Evolutionary conservation across 2,329 filamentous ascomycete species (phyloP).

Genomic region (Epichloe scottii): DNA sequence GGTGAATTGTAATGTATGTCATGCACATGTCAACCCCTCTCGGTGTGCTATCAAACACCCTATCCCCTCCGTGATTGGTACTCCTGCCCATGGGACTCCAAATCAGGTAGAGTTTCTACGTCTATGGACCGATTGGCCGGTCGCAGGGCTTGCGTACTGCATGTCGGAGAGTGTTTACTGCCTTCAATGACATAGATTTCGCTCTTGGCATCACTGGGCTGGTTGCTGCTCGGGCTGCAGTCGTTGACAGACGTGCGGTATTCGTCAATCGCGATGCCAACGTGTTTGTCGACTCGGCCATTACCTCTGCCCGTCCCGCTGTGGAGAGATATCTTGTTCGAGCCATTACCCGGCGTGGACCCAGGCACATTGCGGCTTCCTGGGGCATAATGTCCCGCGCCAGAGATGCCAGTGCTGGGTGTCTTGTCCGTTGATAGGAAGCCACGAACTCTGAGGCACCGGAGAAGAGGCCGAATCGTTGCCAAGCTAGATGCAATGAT

Average conservation of each 20-base stretch:
- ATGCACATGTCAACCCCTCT: neutral
- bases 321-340: slow-evolving; percentile 24
- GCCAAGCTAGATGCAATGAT: slow-evolving; percentile 41
- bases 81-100: slow-evolving; percentile 16
- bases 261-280: slow-evolving; percentile 11
- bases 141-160: slow-evolving; percentile 11
- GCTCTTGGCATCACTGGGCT: slow-evolving; percentile 9
- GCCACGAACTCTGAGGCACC: slow-evolving; percentile 32
- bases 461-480: slow-evolving; percentile 41
- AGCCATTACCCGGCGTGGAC: slow-evolving; percentile 21
- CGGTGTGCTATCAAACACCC: neutral
- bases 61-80: slow-evolving; percentile 14
- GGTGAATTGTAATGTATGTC: neutral
- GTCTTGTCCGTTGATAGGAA: slow-evolving; percentile 30
- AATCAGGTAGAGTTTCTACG: slow-evolving; percentile 13
- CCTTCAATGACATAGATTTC: slow-evolving; percentile 26
- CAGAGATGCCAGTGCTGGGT: slow-evolving; percentile 18
- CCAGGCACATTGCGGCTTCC: slow-evolving; percentile 13
- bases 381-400: slow-evolving; percentile 14
- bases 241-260: slow-evolving; percentile 3
- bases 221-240: neutral
- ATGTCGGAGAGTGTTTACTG: slow-evolving; percentile 12
- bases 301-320: slow-evolving; percentile 7
- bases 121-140: slow-evolving; percentile 15
- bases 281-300: slow-evolving; percentile 1